Evolutionary conservation across 176 grass and related monocot genomes (phyloP).

Genomic region (Typha latifolia): DNA sequence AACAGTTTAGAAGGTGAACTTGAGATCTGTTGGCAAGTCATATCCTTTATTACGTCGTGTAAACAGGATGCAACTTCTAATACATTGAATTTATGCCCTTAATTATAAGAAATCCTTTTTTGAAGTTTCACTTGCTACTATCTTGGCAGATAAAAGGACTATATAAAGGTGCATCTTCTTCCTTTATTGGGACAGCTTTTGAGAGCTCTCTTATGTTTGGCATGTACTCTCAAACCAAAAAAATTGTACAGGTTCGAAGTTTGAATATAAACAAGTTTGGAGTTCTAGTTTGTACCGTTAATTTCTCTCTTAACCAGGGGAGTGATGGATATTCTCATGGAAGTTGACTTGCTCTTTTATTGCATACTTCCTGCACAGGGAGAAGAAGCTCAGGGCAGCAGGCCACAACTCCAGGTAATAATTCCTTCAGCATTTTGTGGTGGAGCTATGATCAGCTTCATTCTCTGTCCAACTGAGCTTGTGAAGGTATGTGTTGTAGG

Average conservation of each 20-base stretch:
- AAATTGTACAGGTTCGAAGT: slow-evolving; percentile 62
- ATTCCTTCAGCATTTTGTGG: slow-evolving; percentile 74
- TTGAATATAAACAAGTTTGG: not conserved
- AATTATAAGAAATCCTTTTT: no score
- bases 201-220: slow-evolving; percentile 95
- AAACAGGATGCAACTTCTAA: no score
- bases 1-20: no score
- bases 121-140: slow-evolving; percentile 2
- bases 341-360: not conserved
- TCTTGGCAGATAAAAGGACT: slow-evolving; percentile 66
- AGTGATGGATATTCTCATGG: not conserved
- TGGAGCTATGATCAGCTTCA: slow-evolving; percentile 76
- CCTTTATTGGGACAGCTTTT: slow-evolving; percentile 81
- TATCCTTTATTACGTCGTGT: no score
- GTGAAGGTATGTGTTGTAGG: slow-evolving; percentile 47
- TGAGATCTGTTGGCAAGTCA: no score
- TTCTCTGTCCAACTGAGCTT: slow-evolving; percentile 85
- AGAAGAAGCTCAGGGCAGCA: slow-evolving; percentile 41
- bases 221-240: slow-evolving; percentile 72
- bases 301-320: not conserved
- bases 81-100: no score
- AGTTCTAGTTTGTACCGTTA: not conserved
- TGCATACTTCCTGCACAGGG: slow-evolving; percentile 39
- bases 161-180: slow-evolving; percentile 91
- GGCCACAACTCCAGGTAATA: slow-evolving; percentile 68